Evolutionary conservation across 2,329 filamentous ascomycete genomes (phyloP), one percentile per base, ranked within the genome.

Genomic region (Sarocladium kiliense): DNA sequence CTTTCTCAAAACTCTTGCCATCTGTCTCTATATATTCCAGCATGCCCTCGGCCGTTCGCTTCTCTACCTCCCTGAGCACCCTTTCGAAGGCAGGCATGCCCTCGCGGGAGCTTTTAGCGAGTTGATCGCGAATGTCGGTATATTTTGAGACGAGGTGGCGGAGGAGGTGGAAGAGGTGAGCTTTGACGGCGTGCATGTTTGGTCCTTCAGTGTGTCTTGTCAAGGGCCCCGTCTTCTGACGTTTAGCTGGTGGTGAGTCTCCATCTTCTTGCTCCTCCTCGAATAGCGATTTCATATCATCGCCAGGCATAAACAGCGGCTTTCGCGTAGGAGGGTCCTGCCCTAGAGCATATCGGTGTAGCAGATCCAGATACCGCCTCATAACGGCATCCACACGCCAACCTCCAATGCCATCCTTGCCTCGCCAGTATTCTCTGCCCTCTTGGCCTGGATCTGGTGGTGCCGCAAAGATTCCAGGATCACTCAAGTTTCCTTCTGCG

Each of bases 401-500:
- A 1, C 94, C 95, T 3, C 91, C 89, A 58, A 82, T 86, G 1
- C 90, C 89, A 64, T 92, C 83, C 54, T 74, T 78, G 1, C 89
- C 90, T 32, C 88, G 79, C 92, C 93, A 97, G 70, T 94, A 97
- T 64, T 95, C 91, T 57, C 87, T 79, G 0, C 84, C 84, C 68
- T 89, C 84, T 47, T 84, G 70, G 0, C 85, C 88, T 0, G 75
- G 64, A 0, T 80, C 68, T 0, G 91, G 91, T 16, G 84, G 77
- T 30, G 77, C 72, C 14, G 87, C 84, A 66, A 99, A 99, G 42
- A 99, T 87, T 2, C 84, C 85, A 0, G 94, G 94, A 66, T 99
- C 91, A 65, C 91, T 93, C 0, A 99, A 79, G 66, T 97, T 96
- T 0, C 91, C 94, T 71, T 99, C 94, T 4, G 94, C 94, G 61